Evolutionary conservation across 192 early-diverging fungal genomes (phyloP).

Genomic region (Martensiomyces pterosporus): DNA sequence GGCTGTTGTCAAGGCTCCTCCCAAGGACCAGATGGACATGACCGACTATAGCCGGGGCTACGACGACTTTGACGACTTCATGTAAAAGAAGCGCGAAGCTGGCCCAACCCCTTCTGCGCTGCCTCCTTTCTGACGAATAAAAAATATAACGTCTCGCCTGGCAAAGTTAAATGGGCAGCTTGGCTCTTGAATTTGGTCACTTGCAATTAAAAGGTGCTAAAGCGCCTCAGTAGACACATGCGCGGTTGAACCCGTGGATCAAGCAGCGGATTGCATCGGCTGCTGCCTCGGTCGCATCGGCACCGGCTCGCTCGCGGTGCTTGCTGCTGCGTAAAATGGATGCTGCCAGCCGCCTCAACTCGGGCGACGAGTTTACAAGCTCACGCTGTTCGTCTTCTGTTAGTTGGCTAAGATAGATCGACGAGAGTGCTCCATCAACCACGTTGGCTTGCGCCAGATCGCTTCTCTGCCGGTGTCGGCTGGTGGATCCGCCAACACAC

Average conservation of each 20-base stretch:
- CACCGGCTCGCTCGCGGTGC: no score
- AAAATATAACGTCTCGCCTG: no score
- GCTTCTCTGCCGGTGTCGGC: slow-evolving; percentile 6
- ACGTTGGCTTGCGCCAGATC: slow-evolving; percentile 4
- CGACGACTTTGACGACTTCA: slow-evolving; percentile 59
- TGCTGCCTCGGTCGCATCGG: not conserved
- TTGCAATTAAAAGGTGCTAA: not conserved
- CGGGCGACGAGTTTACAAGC: slow-evolving; percentile 19
- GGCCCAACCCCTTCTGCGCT: no score
- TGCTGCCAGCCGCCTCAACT: slow-evolving; percentile 10
- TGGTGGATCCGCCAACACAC: slow-evolving; percentile 1
- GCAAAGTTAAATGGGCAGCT: no score
- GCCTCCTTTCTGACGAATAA: no score
- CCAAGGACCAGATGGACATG: slow-evolving; percentile 35
- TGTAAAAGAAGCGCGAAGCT: no score
- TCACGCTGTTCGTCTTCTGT: slow-evolving; percentile 24
- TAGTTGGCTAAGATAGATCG: slow-evolving; percentile 14
- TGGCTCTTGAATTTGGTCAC: not conserved
- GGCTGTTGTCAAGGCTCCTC: slow-evolving; percentile 18
- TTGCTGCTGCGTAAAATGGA: not conserved
- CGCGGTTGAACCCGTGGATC: slow-evolving; percentile 6
- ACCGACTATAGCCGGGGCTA: slow-evolving; percentile 54
- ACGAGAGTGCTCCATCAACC: slow-evolving; percentile 18
- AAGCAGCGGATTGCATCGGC: slow-evolving; percentile 7
- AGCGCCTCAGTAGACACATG: slow-evolving; percentile 3